Evolutionary conservation across 352 stramenopile species (phyloP).

Genomic region (Pythium dissotocum): DNA sequence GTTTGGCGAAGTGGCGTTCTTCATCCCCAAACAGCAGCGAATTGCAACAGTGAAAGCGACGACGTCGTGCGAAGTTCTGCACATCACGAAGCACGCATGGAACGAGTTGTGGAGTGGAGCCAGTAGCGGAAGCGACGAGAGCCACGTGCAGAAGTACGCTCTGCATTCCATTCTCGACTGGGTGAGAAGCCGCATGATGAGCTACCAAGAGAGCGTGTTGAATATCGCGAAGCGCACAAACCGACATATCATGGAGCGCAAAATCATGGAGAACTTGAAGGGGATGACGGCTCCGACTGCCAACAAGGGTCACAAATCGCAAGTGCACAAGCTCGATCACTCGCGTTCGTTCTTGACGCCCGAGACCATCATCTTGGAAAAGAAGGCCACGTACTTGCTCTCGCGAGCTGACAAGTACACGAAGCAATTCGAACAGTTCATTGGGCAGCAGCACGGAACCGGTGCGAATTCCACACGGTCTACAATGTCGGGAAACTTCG

Average conservation of each 20-base stretch:
- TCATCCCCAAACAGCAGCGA: slow-evolving; percentile 54
- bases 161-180: slow-evolving; percentile 61
- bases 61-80: slow-evolving; percentile 60
- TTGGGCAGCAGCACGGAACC: slow-evolving; percentile 5
- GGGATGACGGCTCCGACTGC: slow-evolving; percentile 28
- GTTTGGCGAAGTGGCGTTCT: slow-evolving; percentile 75
- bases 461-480: neutral
- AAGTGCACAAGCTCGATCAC: neutral
- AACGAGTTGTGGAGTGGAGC: slow-evolving; percentile 51
- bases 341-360: slow-evolving; percentile 33
- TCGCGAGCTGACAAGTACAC: slow-evolving; percentile 43
- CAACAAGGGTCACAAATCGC: neutral
- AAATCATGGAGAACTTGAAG: slow-evolving; percentile 34
- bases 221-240: slow-evolving; percentile 48
- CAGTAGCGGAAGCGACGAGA: slow-evolving; percentile 35
- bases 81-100: slow-evolving; percentile 65
- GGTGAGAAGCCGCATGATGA: slow-evolving; percentile 40
- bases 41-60: slow-evolving; percentile 63
- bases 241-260: slow-evolving; percentile 27
- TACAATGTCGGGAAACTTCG: slow-evolving; percentile 9
- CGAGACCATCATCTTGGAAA: slow-evolving; percentile 51
- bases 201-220: slow-evolving; percentile 46
- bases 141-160: slow-evolving; percentile 53
- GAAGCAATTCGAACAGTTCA: slow-evolving; percentile 20
- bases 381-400: slow-evolving; percentile 64